Base-by-base conservation (phyloP, 176 grass and related monocot species). In the Saccharum officinarum region DNA sequence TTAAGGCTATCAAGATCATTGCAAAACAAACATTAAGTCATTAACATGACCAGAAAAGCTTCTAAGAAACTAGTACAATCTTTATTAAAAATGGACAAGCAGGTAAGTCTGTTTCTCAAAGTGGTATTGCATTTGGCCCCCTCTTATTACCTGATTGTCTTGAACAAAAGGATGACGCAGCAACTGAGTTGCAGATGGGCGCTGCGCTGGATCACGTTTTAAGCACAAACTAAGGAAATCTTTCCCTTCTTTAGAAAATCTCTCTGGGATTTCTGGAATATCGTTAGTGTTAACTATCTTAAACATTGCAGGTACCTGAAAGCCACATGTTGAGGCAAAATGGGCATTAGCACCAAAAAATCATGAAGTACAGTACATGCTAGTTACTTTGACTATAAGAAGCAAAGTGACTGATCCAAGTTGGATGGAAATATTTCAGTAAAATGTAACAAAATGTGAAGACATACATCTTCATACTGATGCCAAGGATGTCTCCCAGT, bases 281-380 rank as follows among this genome's bases (percentile, higher is more conserved):
- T 94, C 92, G 83, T 96, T 99, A 81, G 90, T 91, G 69, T 99
- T 97, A 49, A 84, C 94, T 17, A 99, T 99, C 92, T 99, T 99
- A 92, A 99, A 99, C 88, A 99, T 94, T 45, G 97, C 97, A 70
- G 91, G 88, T 44, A 99, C 97, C 97, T 99, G 88, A 69, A 77
- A 10, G 68, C 34, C 83, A 77, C 39, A 34, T 8, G 67, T 77
- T 3, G 23, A 17, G 63, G 57, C 45, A 85, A 68, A 50, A 60
- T 72, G 67, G 67, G 3, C 17, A 52, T 82, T 71, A 84, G 45
- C 14, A 46, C 17, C 31, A 76, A 20, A 63, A 8, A 40, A 68
- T 5, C 41, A 57, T 44, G 34, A 68, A n/a, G n/a, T n/a, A n/a
- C n/a, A 54, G 25, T 3, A 4, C 12, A 11, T 44, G 46, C 34